A percentile compares a stretch with the other conserved stretches of the same genome.
These are phyloP conservation scores for Bipolaris oryzae DNA, from an alignment of 2,329 filamentous ascomycete species.

Conservation along the genomic window DNA sequence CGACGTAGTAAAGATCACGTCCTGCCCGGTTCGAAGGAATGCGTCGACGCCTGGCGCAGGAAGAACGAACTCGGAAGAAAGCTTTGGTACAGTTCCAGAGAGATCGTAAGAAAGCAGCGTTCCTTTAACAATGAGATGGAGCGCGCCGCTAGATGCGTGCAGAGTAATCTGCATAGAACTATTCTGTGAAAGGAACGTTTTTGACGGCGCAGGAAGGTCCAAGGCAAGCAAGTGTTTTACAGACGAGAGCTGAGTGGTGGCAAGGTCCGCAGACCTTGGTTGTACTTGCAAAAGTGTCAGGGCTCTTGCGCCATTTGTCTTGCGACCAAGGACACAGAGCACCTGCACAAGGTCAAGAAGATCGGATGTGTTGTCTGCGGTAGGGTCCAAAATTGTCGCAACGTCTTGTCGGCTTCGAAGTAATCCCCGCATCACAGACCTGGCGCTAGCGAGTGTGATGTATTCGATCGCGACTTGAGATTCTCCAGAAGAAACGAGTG, in stretches of 20 bases:
- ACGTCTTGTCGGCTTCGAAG: conserved; percentile 54
- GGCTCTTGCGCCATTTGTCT: conserved; percentile 19
- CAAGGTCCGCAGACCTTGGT: conserved; percentile 39
- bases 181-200: conserved; percentile 8
- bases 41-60: conserved; percentile 61
- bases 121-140: conserved; percentile 65
- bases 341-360: conserved; percentile 46
- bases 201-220: conserved; percentile 31
- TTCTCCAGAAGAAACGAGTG: conserved; percentile 24
- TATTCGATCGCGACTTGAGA: conserved; percentile 38
- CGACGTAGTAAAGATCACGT: conserved; percentile 69
- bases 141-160: conserved; percentile 66
- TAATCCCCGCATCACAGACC: conserved; percentile 51
- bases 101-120: conserved; percentile 68
- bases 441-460: conserved; percentile 44
- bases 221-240: conserved; percentile 44
- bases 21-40: conserved; percentile 70
- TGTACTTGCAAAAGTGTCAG: conserved; percentile 40
- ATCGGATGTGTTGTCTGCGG: conserved; percentile 33
- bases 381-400: conserved; percentile 46
- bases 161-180: conserved; percentile 56
- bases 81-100: conserved; percentile 65
- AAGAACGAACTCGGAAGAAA: conserved; percentile 59
- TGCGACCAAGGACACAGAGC: conserved; percentile 40
- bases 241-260: conserved; percentile 35